Conservation (phyloP, 108 stramenopile genomes). For the Cyclotella sp. region DNA sequence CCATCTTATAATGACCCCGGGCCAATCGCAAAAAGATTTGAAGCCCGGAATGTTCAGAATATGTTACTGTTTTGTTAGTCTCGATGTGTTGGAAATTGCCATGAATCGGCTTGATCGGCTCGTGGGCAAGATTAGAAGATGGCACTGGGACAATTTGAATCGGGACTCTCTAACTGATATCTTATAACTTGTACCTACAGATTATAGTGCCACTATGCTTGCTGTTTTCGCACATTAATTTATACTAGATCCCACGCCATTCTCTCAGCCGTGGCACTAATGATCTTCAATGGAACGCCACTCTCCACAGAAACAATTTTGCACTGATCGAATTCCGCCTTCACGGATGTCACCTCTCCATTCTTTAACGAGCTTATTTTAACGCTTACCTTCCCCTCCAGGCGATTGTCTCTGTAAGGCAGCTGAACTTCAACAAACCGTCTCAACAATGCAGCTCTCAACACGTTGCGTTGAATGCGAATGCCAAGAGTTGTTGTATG, state of each 20-base stretch:
- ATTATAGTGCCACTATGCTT: too few species aligned
- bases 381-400: slow-evolving; percentile 67
- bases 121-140: slow-evolving; percentile 71
- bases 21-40: slow-evolving; percentile 69
- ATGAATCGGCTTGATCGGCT: slow-evolving; percentile 81
- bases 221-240: too few species aligned
- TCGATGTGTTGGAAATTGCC: slow-evolving; percentile 75
- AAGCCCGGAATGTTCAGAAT: slow-evolving; percentile 90
- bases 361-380: slow-evolving; percentile 77
- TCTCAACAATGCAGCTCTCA: slow-evolving; percentile 77
- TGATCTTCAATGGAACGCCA: slow-evolving; percentile 67
- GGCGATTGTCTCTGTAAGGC: slow-evolving; percentile 49
- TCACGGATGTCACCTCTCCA: slow-evolving; percentile 66
- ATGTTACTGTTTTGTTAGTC: slow-evolving; percentile 83
- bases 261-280: slow-evolving; percentile 59
- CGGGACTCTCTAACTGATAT: slow-evolving; percentile 60
- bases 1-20: slow-evolving; percentile 86
- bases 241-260: slow-evolving; percentile 35
- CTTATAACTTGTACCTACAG: neutral
- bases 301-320: slow-evolving; percentile 62
- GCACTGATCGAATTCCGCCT: slow-evolving; percentile 95
- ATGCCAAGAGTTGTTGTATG: slow-evolving; percentile 92
- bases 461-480: slow-evolving; percentile 68
- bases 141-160: slow-evolving; percentile 81
- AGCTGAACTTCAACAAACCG: slow-evolving; percentile 63